Base-by-base conservation (phyloP, 2,329 filamentous ascomycete species). In the Mycosphaerella sp. region DNA sequence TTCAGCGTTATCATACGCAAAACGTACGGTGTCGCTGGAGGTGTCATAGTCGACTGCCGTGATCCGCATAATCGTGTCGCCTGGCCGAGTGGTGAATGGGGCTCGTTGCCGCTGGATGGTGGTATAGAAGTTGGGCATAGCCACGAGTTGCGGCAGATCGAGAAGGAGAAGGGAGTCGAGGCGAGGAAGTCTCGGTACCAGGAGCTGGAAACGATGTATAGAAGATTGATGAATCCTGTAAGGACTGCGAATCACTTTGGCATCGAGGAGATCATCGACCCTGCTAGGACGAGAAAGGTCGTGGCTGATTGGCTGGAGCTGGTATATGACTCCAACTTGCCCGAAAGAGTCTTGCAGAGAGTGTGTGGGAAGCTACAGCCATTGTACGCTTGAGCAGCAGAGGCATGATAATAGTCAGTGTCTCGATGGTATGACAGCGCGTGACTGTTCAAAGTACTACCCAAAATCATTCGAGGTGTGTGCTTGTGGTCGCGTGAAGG, bases 251-350 rank as follows among this genome's bases (percentile, higher is more conserved):
- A 83, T 66, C 74, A 75, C 9, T 84, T 84, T 65, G 78, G 78
- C 0, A 72, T 84, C 0, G 80, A 84, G 65, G 81, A 84, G 64
- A 83, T 84, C 41, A 78, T 84, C 36, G 81, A 84, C 66, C 81
- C 80, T 4, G 78, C 77, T 28, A 71, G 75, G 52, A 84, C 81
- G 2, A 71, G 81, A 44, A 64, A 65, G n/a, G 66, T 82, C 7
- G 75, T 77, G 34, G 77, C 73, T 54, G 71, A 75, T 32, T 84
- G 81, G 81, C 66, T 73, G 3, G 68, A 63, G 48, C 76, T 81
- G 65, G 71, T 81, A 21, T 84, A 81, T 64, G 72, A 75, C 36
- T 68, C 64, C n/a, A 66, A 80, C 50, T 65, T 81, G 64, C 71
- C 71, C 36, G 69, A 76, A 55, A 69, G 79, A 53, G 59, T 81